Base-by-base conservation (phyloP, 108 stramenopile species). In the Thalassiosira profunda region DNA sequence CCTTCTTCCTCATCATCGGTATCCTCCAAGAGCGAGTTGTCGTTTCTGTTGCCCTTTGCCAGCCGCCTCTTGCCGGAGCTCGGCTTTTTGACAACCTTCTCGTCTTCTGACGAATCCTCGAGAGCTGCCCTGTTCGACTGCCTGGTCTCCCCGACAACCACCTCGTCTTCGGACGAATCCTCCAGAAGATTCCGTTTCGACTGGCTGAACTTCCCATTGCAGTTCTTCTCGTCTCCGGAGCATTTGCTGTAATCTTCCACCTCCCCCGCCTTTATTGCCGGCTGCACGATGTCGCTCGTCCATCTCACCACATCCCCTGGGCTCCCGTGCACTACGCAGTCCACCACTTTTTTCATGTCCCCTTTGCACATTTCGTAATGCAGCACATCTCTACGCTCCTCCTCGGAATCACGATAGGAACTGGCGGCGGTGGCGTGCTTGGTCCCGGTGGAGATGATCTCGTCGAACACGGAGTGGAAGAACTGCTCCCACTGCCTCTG, bases 401-500 rank as follows among this genome's bases (percentile, higher is more conserved):
- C 12, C 11, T 2, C 14, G 2, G 72, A 74, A 38, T 66, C 56
- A 36, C 18, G 42, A 35, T 74, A 74, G 1, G 24, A 4, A 10
- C 14, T 35, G 2, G 59, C 64, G 36, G 24, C 1, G 11, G 12
- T 5, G 7, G 35, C 72, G 28, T 58, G 40, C 5, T 33, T 30
- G 14, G 30, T 12, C 28, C 38, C 55, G 29, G 65, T 15, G 7
- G 29, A 17, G 20, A 63, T 38, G 3, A 74, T 41, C 20, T 74
- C 66, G 20, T 58, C 20, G 29, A 74, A 74, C 25, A 74, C 20
- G 40, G 65, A 74, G 12, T 43, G 41, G 56, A 74, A 74, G 42
- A 67, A 74, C 12, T 67, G 24, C 28, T 57, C 66, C 72, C 72
- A 74, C 41, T 60, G 67, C 15, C 46, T 18, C 23, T 60, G 58